Conservation (phyloP, 495 filamentous ascomycete species). For the Astrothelium subdiscretum region DNA sequence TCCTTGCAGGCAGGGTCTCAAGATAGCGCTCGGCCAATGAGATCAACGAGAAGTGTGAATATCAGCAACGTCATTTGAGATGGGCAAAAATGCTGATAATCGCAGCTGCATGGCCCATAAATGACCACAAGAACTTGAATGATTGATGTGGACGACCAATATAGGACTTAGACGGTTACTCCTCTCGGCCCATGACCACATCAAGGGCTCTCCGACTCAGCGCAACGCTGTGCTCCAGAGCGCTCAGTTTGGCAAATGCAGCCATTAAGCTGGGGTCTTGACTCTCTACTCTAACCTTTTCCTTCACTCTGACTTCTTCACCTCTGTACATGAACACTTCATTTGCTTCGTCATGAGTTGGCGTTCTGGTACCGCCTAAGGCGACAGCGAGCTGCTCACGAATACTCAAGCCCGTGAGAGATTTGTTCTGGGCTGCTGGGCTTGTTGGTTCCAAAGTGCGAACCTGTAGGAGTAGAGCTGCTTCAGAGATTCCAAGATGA, state of each 20-base stretch:
- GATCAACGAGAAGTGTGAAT: not conserved
- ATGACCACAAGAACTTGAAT: not conserved
- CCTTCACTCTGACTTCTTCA: conserved; percentile 68
- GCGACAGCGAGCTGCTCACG: conserved; percentile 44
- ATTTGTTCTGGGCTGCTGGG: conserved; percentile 23
- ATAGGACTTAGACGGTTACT: not conserved
- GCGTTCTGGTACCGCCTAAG: conserved; percentile 39
- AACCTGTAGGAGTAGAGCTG: conserved; percentile 62
- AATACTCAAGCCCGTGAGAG: conserved; percentile 45
- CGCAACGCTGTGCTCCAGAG: conserved; percentile 61
- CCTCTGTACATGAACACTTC: conserved; percentile 53
- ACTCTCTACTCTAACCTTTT: conserved; percentile 83
- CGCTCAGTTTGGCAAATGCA: conserved; percentile 76
- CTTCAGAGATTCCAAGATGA: conserved; percentile 66
- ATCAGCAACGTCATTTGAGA: not conserved
- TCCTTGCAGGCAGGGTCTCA: not conserved
- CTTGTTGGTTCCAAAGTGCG: conserved; percentile 62
- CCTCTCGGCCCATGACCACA: conserved; percentile 64
- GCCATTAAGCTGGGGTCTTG: conserved; percentile 82
- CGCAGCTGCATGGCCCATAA: not conserved
- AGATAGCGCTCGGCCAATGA: not conserved
- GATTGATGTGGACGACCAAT: not conserved
- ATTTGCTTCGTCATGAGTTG: conserved; percentile 62
- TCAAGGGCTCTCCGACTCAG: conserved; percentile 59
- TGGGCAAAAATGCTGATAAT: not conserved